Percentiles rank a stretch among this genome's conserved stretches.
Evolutionary conservation across 2,329 filamentous ascomycete genomes (phyloP).

Genomic region (Fusarium protoensiforme): DNA sequence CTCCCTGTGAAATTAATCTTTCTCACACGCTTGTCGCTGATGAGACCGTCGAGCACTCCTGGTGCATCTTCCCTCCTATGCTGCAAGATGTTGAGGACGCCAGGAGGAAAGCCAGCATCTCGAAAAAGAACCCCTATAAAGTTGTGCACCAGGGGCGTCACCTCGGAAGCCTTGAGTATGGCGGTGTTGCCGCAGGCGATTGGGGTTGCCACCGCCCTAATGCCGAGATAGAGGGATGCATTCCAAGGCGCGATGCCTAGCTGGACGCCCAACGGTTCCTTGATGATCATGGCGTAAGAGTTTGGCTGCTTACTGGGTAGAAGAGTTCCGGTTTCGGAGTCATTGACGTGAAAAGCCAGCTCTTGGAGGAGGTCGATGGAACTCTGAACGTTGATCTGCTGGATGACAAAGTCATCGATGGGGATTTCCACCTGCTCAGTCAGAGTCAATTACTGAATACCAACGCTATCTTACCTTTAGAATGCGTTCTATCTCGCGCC

Average conservation of each 20-base stretch:
- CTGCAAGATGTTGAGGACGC: neutral
- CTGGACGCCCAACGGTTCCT: neutral
- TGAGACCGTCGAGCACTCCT: neutral
- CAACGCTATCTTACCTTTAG: neutral
- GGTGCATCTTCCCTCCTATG: neutral
- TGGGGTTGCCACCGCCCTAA: neutral
- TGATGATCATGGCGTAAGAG: neutral
- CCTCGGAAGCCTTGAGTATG: neutral
- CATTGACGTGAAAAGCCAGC: neutral
- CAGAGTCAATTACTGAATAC: neutral
- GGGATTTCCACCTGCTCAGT: neutral
- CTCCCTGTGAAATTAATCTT: neutral
- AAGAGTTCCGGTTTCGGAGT: neutral
- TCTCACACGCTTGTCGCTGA: neutral
- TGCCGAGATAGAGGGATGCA: neutral
- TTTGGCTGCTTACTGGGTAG: neutral
- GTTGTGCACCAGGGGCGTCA: neutral
- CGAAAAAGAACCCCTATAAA: neutral
- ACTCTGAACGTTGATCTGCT: neutral
- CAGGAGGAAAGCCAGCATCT: neutral
- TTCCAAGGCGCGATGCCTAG: neutral
- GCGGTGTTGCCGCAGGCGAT: neutral
- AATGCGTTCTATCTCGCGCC: neutral
- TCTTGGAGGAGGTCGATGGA: neutral
- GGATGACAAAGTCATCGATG: neutral